Percentiles rank a stretch among this genome's conserved stretches.
phyloP scores from a whole-genome alignment of 345 rosid genomes.

The Atalantia buxifolia region DNA sequence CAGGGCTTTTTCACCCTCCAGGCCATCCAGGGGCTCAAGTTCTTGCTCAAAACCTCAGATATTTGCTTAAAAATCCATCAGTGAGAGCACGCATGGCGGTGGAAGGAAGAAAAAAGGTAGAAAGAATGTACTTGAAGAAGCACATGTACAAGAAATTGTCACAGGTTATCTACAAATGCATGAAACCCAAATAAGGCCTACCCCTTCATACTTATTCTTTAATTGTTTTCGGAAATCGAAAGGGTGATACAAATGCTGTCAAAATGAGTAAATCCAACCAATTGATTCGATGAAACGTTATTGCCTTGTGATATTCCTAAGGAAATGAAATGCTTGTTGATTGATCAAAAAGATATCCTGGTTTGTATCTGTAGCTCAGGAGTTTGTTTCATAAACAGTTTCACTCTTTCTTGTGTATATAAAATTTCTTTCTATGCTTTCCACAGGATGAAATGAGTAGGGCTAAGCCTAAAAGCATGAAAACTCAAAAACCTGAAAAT shows the following conservation, averaged over 20 bases:
- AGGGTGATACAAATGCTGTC: slow-evolving; percentile 2
- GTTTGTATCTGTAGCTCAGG: background rate
- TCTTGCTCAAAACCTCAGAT: slow-evolving; percentile 55
- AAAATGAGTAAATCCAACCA: background rate
- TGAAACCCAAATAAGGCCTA: slow-evolving; percentile 50
- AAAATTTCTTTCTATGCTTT: background rate
- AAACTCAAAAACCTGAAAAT: no score
- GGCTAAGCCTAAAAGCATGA: no score
- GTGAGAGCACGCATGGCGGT: slow-evolving; percentile 54
- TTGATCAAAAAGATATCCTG: background rate
- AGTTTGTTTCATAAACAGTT: background rate
- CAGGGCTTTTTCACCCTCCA: slow-evolving; percentile 79
- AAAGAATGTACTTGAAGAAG: slow-evolving; percentile 67
- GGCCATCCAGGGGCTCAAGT: slow-evolving; percentile 52
- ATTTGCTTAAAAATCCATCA: slow-evolving; percentile 51
- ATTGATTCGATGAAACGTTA: background rate
- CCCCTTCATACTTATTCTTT: slow-evolving; percentile 28
- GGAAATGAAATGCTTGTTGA: background rate
- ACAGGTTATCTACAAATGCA: slow-evolving; percentile 70
- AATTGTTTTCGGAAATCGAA: slow-evolving; percentile 27
- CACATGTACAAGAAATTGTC: slow-evolving; percentile 84
- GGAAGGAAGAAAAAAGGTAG: slow-evolving; percentile 65
- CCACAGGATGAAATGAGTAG: no score
- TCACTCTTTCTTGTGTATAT: background rate
- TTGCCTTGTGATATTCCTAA: background rate